Evolutionary conservation across 257 asterid genomes (phyloP).

Genomic region (Nicotiana attenuata): DNA sequence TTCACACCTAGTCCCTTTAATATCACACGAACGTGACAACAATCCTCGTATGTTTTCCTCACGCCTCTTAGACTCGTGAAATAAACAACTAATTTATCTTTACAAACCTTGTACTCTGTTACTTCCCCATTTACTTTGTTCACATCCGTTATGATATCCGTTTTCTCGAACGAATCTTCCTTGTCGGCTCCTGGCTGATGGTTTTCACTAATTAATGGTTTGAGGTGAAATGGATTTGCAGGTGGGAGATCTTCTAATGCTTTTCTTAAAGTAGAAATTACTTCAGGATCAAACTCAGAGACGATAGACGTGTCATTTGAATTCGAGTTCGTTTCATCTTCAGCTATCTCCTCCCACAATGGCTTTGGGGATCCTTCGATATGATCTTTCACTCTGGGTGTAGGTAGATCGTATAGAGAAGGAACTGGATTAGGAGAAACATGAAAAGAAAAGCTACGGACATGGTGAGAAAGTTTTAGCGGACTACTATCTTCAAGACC

Average conservation of each 20-base stretch:
- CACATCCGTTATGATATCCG: slow-evolving; percentile 6
- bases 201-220: slow-evolving; percentile 18
- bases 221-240: slow-evolving; percentile 62
- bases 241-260: slow-evolving; percentile 83
- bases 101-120: slow-evolving; percentile 10
- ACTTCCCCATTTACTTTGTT: neutral
- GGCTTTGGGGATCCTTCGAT: slow-evolving; percentile 31
- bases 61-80: slow-evolving; percentile 89
- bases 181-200: slow-evolving; percentile 15
- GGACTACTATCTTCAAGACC: slow-evolving; percentile 64
- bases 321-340: slow-evolving; percentile 40
- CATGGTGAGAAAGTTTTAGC: slow-evolving; percentile 27
- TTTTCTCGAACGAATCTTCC: slow-evolving; percentile 19
- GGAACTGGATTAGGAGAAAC: slow-evolving; percentile 16
- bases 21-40: slow-evolving; percentile 70
- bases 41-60: slow-evolving; percentile 91
- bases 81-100: slow-evolving; percentile 54
- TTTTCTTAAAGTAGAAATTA: slow-evolving; percentile 57
- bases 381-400: slow-evolving; percentile 37
- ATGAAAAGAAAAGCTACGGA: slow-evolving; percentile 75
- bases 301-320: slow-evolving; percentile 48
- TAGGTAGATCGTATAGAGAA: slow-evolving; percentile 39
- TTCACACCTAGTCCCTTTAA: slow-evolving; percentile 65
- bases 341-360: slow-evolving; percentile 36
- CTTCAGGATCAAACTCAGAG: slow-evolving; percentile 75